A percentile compares a stretch with the other conserved stretches of the same genome.
phyloP scores from a whole-genome alignment of 2,329 filamentous ascomycete genomes.

The Bipolaris sorokiniana region DNA sequence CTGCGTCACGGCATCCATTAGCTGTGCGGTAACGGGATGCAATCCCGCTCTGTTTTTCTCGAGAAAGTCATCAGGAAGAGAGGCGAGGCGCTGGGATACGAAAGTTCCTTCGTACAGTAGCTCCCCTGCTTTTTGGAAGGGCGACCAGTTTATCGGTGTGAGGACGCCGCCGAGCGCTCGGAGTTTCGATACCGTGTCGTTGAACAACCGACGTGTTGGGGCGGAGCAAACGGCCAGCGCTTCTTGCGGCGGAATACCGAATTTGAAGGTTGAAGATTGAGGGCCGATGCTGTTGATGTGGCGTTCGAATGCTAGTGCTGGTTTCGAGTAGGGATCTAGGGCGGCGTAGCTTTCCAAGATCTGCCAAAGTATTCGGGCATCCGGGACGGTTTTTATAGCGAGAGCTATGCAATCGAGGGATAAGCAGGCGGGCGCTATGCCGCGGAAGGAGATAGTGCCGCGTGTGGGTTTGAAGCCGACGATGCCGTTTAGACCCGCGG shows the following conservation, averaged over 20 bases:
- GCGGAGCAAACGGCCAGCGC: constrained; percentile 54
- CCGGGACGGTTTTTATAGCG: constrained; percentile 56
- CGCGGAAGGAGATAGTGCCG: constrained; percentile 57
- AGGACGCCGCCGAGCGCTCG: constrained; percentile 39
- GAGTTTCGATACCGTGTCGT: constrained; percentile 35
- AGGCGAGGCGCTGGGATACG: constrained; percentile 62
- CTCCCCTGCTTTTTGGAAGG: constrained; percentile 60
- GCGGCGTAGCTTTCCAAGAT: constrained; percentile 55
- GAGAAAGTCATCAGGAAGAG: constrained; percentile 40
- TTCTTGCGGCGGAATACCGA: constrained; percentile 56
- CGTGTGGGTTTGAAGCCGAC: constrained; percentile 60
- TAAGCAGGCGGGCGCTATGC: constrained; percentile 62
- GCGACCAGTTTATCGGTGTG: constrained; percentile 42
- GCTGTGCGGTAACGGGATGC: constrained; percentile 57
- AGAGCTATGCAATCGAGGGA: constrained; percentile 65
- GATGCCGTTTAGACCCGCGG: constrained; percentile 62
- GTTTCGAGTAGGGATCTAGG: constrained; percentile 60
- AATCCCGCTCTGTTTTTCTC: constrained; percentile 47
- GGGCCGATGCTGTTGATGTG: constrained; percentile 44
- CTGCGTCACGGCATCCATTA: constrained; percentile 45
- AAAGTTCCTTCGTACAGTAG: constrained; percentile 65
- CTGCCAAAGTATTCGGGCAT: constrained; percentile 59
- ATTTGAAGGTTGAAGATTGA: constrained; percentile 52
- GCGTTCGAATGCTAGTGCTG: constrained; percentile 41
- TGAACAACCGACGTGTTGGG: constrained; percentile 47